Evolutionary conservation across 2,329 filamentous ascomycete species (phyloP).

Genomic region (Arthrinium phaeospermum): DNA sequence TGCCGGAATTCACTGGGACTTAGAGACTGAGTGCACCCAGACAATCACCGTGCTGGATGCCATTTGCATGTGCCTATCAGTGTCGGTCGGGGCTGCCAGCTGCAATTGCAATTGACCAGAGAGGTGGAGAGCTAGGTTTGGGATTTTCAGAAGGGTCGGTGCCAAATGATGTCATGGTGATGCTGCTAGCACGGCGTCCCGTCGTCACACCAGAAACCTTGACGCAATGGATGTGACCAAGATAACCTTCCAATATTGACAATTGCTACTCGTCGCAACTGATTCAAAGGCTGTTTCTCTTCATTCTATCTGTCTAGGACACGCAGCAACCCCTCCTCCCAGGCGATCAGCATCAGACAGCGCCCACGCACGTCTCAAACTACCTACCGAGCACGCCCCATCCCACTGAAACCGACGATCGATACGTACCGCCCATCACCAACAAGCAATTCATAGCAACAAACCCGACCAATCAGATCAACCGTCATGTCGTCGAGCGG

Average conservation of each 20-base stretch:
- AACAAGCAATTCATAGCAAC: background rate
- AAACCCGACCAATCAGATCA: background rate
- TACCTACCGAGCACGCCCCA: background rate
- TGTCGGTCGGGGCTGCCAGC: no score
- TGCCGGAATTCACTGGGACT: no score
- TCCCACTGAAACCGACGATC: background rate
- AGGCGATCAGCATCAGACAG: background rate
- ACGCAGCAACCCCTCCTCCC: no score
- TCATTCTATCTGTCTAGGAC: background rate
- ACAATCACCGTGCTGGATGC: background rate
- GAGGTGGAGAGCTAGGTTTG: background rate
- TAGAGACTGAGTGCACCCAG: background rate
- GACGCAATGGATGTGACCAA: background rate
- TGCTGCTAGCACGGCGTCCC: background rate
- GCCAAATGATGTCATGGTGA: slow-evolving; percentile 11
- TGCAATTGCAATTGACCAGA: background rate
- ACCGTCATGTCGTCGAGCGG: background rate
- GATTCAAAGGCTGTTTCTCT: background rate
- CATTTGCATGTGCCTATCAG: no score
- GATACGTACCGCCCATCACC: background rate
- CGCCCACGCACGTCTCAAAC: background rate
- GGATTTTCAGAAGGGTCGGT: background rate
- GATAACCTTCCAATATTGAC: background rate
- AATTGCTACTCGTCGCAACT: background rate
- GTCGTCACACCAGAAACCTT: slow-evolving; percentile 3